Evolutionary conservation across 2,329 filamentous ascomycete species (phyloP), one percentile per base, ranked within the genome.

Genomic region (Nigrospora oryzae): DNA sequence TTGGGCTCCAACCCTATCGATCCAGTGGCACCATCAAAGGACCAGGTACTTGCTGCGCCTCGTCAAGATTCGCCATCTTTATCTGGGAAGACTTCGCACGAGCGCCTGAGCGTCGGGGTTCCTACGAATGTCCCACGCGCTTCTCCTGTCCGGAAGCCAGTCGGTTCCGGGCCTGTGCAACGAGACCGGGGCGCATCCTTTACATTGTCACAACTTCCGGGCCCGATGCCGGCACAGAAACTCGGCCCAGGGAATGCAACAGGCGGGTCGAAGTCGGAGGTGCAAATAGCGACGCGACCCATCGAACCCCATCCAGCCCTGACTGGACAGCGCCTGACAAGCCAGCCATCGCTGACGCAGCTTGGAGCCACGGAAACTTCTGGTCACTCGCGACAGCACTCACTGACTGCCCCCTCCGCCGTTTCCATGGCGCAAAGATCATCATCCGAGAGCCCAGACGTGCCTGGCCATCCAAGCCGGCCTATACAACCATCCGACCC

Each of bases 81-180:
- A 16, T 51, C 54, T 10, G 46, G 49, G 5, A 49, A 49, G 31
- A 49, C 50, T 2, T 54, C 54, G 2, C 49, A 51, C 17, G 58
- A 59, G 16, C 48, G 44, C 14, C 35, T 49, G 10, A 48, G 46
- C 15, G 40, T 44, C 11, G 45, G 46, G 11, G 52, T 45, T 4
- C 38, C 52, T 2, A 46, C 52, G 2, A 28, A 35, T 4, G 42
- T 45, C n/a, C 41, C 49, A 31, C 55, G 54, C 1, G 39, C 38
- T 6, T 50, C 58, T 1, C 59, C 58, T 7, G 56, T 47, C 16
- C 54, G 60, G 34, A 62, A 62, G 37, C 60, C 60, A 4, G 57
- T 62, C 13, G 59, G 55, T 4, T 60, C 59, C 10, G 54, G 52
- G 13, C 43, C 47, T 30, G 41, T 50, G 5, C 56, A 46, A 40